These are phyloP conservation scores for Ophiostoma tasmaniense DNA, from an alignment of 2,329 filamentous ascomycete species.

Conservation along the genomic window DNA sequence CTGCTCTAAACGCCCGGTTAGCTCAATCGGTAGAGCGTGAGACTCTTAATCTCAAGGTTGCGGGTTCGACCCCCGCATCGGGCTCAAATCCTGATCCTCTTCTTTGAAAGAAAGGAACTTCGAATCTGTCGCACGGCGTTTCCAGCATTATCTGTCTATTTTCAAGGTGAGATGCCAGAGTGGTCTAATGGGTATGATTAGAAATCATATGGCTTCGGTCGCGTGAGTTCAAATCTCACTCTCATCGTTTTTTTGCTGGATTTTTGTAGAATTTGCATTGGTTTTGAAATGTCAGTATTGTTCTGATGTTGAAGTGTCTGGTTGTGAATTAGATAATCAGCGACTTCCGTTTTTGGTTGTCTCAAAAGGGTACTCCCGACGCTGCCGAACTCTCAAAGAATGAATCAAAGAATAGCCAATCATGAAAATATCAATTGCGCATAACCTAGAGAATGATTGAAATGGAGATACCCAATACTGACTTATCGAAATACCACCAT, in stretches of 20 bases:
- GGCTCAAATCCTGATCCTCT: slow-evolving; percentile 35
- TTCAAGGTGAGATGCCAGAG: slow-evolving; percentile 5
- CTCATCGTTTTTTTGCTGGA: neutral
- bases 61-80: slow-evolving; percentile 39
- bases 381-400: neutral
- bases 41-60: slow-evolving; percentile 49
- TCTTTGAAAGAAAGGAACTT: neutral
- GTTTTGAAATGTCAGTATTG: neutral
- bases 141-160: neutral
- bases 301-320: too few relatives aligned
- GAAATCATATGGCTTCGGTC: slow-evolving; percentile 10
- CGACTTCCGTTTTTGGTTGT: neutral
- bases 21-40: slow-evolving; percentile 67
- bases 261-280: neutral
- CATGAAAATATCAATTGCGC: neutral
- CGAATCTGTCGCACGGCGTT: neutral
- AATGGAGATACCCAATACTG: neutral
- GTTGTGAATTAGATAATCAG: neutral
- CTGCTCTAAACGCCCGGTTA: slow-evolving; percentile 40
- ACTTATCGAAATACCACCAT: too few relatives aligned
- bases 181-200: slow-evolving; percentile 10
- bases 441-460: neutral
- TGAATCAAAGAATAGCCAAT: neutral
- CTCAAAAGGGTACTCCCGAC: neutral
- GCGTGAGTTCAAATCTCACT: slow-evolving; percentile 9